phyloP scores from a whole-genome alignment of 2,329 filamentous ascomycete species.

The Fusarium heterosporum region DNA sequence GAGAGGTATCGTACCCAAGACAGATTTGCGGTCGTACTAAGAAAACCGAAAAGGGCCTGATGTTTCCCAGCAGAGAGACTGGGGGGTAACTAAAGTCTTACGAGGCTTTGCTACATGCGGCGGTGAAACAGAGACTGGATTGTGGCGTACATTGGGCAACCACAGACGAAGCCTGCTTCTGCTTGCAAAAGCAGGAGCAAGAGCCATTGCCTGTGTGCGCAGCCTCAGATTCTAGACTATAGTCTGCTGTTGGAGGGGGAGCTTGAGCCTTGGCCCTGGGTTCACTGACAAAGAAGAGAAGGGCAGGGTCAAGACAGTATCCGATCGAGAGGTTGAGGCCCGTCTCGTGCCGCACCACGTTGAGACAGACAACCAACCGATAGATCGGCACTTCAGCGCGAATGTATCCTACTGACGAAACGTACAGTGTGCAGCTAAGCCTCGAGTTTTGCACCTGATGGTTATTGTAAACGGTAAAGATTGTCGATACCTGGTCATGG shows the following conservation, averaged over 20 bases:
- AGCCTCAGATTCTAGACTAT: neutral
- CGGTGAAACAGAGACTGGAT: slow-evolving; percentile 19
- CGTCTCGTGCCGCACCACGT: slow-evolving; percentile 22
- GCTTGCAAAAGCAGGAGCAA: neutral
- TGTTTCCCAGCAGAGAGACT: neutral
- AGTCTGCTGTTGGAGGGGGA: slow-evolving; percentile 11
- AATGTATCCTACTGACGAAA: neutral
- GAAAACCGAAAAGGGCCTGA: neutral
- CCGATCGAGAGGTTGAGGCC: slow-evolving; percentile 29
- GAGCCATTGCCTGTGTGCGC: slow-evolving; percentile 1
- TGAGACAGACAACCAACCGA: slow-evolving; percentile 24
- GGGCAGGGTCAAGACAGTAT: slow-evolving; percentile 5
- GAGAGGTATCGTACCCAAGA: slow-evolving; percentile 16
- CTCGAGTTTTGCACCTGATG: neutral
- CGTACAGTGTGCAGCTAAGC: neutral
- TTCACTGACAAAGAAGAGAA: slow-evolving; percentile 8
- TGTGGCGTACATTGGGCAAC: slow-evolving; percentile 21
- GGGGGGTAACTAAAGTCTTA: slow-evolving; percentile 23
- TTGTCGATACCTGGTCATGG: slow-evolving; percentile 1
- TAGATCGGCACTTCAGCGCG: slow-evolving; percentile 17
- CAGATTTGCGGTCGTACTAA: slow-evolving; percentile 2
- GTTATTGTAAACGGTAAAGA: slow-evolving; percentile 5
- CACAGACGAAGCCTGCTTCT: slow-evolving; percentile 10
- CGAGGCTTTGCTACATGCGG: neutral
- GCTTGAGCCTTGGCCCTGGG: slow-evolving; percentile 16